Evolutionary conservation across 176 grass and related monocot genomes (phyloP), one percentile per base, ranked within the genome.

Genomic region (Ensete glaucum): DNA sequence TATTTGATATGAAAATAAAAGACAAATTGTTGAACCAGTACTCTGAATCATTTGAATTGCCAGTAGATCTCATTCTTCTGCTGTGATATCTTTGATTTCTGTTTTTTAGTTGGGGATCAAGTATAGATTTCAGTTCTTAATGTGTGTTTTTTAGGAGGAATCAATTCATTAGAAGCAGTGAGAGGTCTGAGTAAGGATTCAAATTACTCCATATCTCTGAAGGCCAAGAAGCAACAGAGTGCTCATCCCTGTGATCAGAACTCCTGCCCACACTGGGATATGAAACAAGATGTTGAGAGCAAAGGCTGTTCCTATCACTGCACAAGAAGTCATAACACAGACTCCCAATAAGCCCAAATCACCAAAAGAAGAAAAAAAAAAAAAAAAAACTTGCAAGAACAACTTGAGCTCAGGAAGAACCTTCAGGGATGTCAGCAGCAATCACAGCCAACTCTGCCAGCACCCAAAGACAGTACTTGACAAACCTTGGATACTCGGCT

Each of bases 171-270:
- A 43, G 21, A 73, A 54, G 23, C 53, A 20, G 34, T 73, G 53
- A 49, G 16, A 1, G 9, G 21, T 17, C 59, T 9, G 11, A 67
- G 67, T 14, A 24, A 4, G 78, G 21, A 21, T 74, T 2, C 64
- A 11, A 26, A 5, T 50, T 83, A 98, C 94, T 69, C 94, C 94
- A 49, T 91, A 98, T 87, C 21, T 90, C 65, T 98, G 94, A 7
- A 98, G 67, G 1, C 90, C 90, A 8, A 98, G 81, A 1, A 98
- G 88, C 7, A 98, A 72, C 0, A 98, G 90, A 29, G 94, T 93
- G 69, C 90, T 98, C 17, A 87, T 71, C 14, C 94, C 94, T 7
- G 94, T 93, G 72, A 98, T 98, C 15, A 98, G 94, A 66, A 98
- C 94, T 21, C 94, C 94, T 12, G 63, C 80, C 94, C 94, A 98